A percentile compares a stretch with the other conserved stretches of the same genome.
Conservation (phyloP, 192 early-diverging fungal genomes). For the Gorgonomyces haynaldii region DNA sequence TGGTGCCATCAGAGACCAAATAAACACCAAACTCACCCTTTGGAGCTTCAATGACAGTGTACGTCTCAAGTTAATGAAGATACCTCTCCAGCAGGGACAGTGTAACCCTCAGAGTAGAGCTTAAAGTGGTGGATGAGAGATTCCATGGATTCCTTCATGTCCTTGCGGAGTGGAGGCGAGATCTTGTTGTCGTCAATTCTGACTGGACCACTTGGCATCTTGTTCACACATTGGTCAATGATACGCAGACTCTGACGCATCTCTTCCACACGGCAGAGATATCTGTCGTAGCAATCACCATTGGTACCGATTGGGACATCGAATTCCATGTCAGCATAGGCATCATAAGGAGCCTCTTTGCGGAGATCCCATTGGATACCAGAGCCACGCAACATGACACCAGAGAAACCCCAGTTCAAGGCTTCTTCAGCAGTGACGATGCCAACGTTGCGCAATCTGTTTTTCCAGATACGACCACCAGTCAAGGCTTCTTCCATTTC, state of each 20-base stretch:
- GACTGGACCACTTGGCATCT: conserved; percentile 88
- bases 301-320: conserved; percentile 91
- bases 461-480: conserved; percentile 90
- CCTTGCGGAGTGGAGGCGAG: conserved; percentile 75
- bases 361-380: conserved; percentile 91
- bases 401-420: conserved; percentile 82
- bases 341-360: conserved; percentile 89
- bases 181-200: conserved; percentile 98
- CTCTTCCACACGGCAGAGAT: conserved; percentile 94
- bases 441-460: conserved; percentile 76
- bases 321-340: conserved; percentile 89
- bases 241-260: conserved; percentile 96
- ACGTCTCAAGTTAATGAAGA: conserved; percentile 42
- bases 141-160: conserved; percentile 99
- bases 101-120: conserved; percentile 96
- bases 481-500: conserved; percentile 91
- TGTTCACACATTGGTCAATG: conserved; percentile 88
- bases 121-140: conserved; percentile 99
- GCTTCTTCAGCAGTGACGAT: conserved; percentile 80
- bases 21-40: conserved; percentile 98
- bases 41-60: conserved; percentile 93
- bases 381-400: conserved; percentile 89
- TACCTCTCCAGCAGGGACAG: conserved; percentile 87
- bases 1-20: conserved; percentile 85
- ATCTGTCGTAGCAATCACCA: conserved; percentile 71